Base-by-base conservation (phyloP, 1,284 basidiomycete genomes). In the Megacollybia platyphylla region DNA sequence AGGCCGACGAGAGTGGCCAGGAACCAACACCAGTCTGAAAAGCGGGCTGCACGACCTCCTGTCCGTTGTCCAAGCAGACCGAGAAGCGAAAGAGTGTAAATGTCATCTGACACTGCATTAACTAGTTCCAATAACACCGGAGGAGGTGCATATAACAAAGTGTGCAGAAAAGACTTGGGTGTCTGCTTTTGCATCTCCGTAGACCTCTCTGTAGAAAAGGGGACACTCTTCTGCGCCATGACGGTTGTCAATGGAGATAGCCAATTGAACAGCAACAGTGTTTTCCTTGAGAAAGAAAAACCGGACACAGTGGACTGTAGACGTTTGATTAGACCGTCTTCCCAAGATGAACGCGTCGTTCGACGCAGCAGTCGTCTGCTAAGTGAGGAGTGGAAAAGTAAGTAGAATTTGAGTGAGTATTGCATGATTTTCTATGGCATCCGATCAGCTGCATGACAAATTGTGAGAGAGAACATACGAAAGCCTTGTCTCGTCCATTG, bases 11-110 rank as follows among this genome's bases (percentile, higher is more conserved):
- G 62, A 0, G 83, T 88, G 17, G 78, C 67, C 17, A 80, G 62
- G 51, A 88, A 70, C 86, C 85, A 88, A 55, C 85, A 86, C 80
- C 82, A 87, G 56, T 88, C 76, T 1, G 85, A 75, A 52, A 87
- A 75, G 17, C 74, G 70, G 27, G 66, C 83, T 3, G 83, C 85
- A 31, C 76, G 71, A 39, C 73, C 69, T 15, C 86, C 86, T 1
- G 70, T 61, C 41, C 64, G 68, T 49, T 72, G 71, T 2, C 79
- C 73, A 6, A 87, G 45, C 7, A 88, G 58, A 1, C 86, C 85
- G 28, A 88, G 60, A 45, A 64, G 65, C n/a, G 79, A 76, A 49
- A 79, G 73, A 7, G 84, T 85, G 38, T 71, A 69, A n/a, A 83
- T 58, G 59, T 88, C 85, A 52, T 88, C 85, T 7, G 86, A 70